Base-by-base conservation (phyloP, 768 basidiomycete genomes). In the Sarcodon aspratus region DNA sequence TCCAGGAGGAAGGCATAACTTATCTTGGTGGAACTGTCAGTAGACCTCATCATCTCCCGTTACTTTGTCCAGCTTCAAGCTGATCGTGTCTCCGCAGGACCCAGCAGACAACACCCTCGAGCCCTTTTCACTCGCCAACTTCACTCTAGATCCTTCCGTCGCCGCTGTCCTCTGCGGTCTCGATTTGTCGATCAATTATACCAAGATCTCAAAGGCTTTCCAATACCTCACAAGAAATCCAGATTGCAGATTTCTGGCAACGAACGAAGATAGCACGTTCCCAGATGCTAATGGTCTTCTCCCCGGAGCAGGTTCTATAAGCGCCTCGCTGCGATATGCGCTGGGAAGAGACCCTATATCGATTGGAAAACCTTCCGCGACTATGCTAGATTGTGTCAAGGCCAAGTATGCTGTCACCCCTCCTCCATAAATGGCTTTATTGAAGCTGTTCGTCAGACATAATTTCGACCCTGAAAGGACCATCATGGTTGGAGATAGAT, bases 101-200 rank as follows among this genome's bases (percentile, higher is more conserved):
- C 86, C 91, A 27, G 79, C 71, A 34, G 93, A 97, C 59, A 79
- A 81, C 62, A 85, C 82, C 2, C 73, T 91, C 38, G 75, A 70
- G 36, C 69, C 78, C 2, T 84, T 94, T 62, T 72, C 72, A 33
- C 67, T 85, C n/a, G 71, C 73, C 42, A 66, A 79, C 53, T 95
- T 89, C 65, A 73, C 71, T 2, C 67, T 76, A 6, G 95, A 97
- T 62, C 79, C 85, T 7, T 68, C 74, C 46, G 80, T 99, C 46
- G 85, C 76, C n/a, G 94, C 89, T 9, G 95, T 99, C 11, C 72
- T 98, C n/a, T 94, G 92, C 61, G 95, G 95, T 1, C 76, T 94
- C 21, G 95, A 97, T 66, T 75, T 74, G 18, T 70, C 73, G 55
- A 74, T 96, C 61, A 96, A 90, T 66, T 99, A 98, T 69, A 90